These are phyloP conservation scores for Aristolochia contorta DNA, from an alignment of 164 flowering plant genomes.

Conservation along the genomic window DNA sequence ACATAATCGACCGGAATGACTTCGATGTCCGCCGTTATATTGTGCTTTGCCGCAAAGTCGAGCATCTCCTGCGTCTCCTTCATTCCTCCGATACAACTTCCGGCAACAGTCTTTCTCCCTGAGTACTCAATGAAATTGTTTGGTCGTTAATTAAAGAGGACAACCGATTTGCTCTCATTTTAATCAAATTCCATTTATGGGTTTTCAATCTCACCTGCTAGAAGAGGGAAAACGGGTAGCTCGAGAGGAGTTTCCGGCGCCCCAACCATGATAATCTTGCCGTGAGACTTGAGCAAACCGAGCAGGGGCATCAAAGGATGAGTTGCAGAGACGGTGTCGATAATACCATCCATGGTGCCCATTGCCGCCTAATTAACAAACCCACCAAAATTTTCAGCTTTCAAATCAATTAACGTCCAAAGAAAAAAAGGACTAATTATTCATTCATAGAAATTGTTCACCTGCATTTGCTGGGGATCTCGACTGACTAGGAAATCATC, in stretches of 20 bases:
- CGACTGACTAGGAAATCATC: slow-evolving; percentile 50
- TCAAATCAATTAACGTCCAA: too few species aligned
- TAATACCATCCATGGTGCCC: slow-evolving; percentile 47
- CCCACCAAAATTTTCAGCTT: too few species aligned
- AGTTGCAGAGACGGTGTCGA: slow-evolving; percentile 47
- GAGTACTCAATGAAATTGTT: too few species aligned
- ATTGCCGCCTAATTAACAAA: slow-evolving; percentile 31
- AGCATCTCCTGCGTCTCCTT: slow-evolving; percentile 40
- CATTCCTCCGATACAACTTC: slow-evolving; percentile 30
- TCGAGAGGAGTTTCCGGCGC: slow-evolving; percentile 39
- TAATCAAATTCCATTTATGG: too few species aligned
- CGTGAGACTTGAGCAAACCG: slow-evolving; percentile 32
- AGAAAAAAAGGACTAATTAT: too few species aligned
- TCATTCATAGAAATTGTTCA: background rate
- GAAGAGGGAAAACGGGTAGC: slow-evolving; percentile 29
- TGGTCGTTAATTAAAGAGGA: too few species aligned
- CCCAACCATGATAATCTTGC: slow-evolving; percentile 54
- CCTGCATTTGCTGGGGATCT: slow-evolving; percentile 37
- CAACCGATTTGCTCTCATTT: too few species aligned
- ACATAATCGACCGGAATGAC: slow-evolving; percentile 34
- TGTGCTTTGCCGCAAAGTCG: slow-evolving; percentile 30
- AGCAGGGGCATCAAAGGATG: slow-evolving; percentile 42
- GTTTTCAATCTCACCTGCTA: slow-evolving; percentile 42
- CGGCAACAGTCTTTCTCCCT: slow-evolving; percentile 31
- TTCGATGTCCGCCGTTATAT: slow-evolving; percentile 29